These are phyloP conservation scores for Komagataella phaffii DNA, from an alignment of 805 yeast genomes.

Conservation along the genomic window DNA sequence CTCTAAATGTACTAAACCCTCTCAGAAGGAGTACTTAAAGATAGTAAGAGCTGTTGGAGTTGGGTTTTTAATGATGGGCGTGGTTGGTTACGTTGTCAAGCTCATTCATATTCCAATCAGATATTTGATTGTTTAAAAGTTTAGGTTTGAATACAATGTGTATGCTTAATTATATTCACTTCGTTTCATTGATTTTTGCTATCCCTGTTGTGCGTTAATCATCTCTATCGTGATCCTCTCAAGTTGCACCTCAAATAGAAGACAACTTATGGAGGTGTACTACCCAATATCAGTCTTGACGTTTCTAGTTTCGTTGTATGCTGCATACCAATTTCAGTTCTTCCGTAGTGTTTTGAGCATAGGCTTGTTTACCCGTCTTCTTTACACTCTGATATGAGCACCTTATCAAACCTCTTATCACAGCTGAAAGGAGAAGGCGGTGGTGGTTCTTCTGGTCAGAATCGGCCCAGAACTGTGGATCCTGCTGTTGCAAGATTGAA, in stretches of 20 bases:
- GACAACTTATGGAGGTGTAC: neutral
- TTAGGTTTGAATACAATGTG: neutral
- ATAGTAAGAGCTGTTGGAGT: constrained; percentile 92
- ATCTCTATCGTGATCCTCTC: neutral
- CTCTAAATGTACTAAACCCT: constrained; percentile 88
- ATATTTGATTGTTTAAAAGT: constrained; percentile 1
- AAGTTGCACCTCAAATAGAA: neutral
- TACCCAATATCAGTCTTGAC: neutral
- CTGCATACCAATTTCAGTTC: no score
- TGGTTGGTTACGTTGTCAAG: constrained; percentile 91
- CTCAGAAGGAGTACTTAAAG: constrained; percentile 72
- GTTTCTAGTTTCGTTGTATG: neutral
- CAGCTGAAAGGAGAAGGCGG: constrained; percentile 14
- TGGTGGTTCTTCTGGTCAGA: neutral
- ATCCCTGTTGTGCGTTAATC: neutral
- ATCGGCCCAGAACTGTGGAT: constrained; percentile 22
- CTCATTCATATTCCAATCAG: constrained; percentile 22
- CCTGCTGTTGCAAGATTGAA: constrained; percentile 63
- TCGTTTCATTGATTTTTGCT: neutral
- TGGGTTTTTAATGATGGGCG: constrained; percentile 96
- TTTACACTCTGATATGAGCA: constrained; percentile 5
- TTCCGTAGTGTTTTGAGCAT: neutral
- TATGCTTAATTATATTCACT: neutral
- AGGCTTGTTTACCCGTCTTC: neutral
- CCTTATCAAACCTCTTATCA: constrained; percentile 13